Evolutionary conservation across 306 rosid species (phyloP), one percentile per base, ranked within the genome.

Genomic region (Gillenia trifoliata): DNA sequence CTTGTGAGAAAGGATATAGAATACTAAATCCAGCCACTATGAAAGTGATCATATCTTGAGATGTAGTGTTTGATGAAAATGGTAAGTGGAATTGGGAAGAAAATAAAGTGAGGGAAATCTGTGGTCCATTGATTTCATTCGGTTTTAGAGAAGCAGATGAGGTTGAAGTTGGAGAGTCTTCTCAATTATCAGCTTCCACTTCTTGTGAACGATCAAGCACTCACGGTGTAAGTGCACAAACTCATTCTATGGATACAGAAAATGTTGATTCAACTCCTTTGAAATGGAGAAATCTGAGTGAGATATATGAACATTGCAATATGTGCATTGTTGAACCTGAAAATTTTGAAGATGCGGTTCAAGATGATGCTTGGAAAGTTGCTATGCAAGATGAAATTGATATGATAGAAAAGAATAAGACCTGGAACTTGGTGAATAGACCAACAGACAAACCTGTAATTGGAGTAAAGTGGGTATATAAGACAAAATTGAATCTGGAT

Each of bases 131-230:
- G 11, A 12, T 1, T 0, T 6, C 9, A 6, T 2, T 2, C 7
- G 38, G 7, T 1, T 6, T 6, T 34, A 6, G 9, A 34, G 38
- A 34, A 34, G 7, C 38, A 0, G 1, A 34, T 34, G 9, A 34
- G 0, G 0, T 0, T 34, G 38, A 6, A 34, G 0, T 0, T 34
- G 9, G 38, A 34, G 6, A 0, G 2, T 6, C 9, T 34, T 0
- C 2, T 2, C 2, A 0, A 9, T 34, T 9, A 34, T 0, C 9
- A 34, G 6, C 9, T 34, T 0, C 9, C 2, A 34, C 0, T 6
- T 34, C 1, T 6, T 1, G 8, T 34, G 9, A 34, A 34, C 6
- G 38, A 6, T 34, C 38, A 34, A 34, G 38, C 6, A 5, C 0
- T 43, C 0, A 0, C 0, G 2, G 17, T 43, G 6, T 0, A 12